These are phyloP conservation scores for Colletotrichum sublineola DNA, from an alignment of 2,329 filamentous ascomycete genomes.

Conservation along the genomic window DNA sequence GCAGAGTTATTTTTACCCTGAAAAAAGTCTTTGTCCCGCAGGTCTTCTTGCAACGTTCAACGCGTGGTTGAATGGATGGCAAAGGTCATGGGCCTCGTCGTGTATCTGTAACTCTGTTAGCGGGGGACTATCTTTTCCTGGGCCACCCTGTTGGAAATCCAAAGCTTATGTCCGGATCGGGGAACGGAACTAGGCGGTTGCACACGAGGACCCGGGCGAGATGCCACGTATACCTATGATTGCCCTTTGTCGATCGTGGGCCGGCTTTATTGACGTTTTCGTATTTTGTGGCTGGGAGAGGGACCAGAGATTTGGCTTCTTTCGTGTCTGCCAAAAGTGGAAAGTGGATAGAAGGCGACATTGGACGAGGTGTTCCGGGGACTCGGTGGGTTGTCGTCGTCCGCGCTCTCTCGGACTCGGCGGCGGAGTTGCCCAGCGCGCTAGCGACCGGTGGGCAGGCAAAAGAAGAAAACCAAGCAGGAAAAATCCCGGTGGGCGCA, in stretches of 20 bases:
- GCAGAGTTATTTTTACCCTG: constrained; percentile 36
- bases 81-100: background rate
- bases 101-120: background rate
- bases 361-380: constrained; percentile 1
- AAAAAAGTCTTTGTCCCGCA: background rate
- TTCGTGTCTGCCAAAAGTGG: background rate
- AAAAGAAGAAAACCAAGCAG: constrained; percentile 1
- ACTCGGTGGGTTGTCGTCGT: background rate
- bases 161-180: constrained; percentile 27
- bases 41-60: background rate
- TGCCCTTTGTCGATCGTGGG: background rate
- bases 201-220: constrained; percentile 12
- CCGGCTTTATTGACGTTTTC: constrained; percentile 5
- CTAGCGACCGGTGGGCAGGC: constrained; percentile 4
- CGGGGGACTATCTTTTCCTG: background rate
- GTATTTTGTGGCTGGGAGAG: constrained; percentile 17
- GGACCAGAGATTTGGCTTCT: background rate
- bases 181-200: background rate
- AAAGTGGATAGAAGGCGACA: background rate
- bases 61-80: background rate
- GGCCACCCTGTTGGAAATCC: constrained; percentile 8
- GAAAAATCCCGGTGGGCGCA: constrained; percentile 6
- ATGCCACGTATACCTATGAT: background rate
- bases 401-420: constrained; percentile 1
- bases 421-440: background rate